phyloP scores from a whole-genome alignment of 805 yeast genomes.

The Metschnikowia similis region DNA sequence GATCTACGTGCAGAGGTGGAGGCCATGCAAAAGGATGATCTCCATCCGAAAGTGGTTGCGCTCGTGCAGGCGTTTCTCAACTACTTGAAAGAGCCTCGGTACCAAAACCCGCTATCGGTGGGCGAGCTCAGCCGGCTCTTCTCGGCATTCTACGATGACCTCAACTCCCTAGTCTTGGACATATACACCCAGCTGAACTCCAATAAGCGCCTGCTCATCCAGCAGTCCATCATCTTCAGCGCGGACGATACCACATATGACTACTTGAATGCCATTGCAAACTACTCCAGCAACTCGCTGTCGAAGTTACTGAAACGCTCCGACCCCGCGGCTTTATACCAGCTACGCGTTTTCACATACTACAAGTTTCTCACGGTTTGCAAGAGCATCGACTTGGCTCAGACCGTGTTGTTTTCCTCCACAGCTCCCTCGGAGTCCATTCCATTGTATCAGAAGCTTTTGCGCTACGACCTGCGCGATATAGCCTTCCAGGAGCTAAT shows the following conservation, averaged over 20 bases:
- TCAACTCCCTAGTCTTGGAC: conserved; percentile 30
- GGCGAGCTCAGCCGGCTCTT: conserved; percentile 32
- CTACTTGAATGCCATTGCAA: conserved; percentile 39
- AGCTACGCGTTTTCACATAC: conserved; percentile 38
- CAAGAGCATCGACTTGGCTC: conserved; percentile 33
- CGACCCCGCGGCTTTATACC: conserved; percentile 35
- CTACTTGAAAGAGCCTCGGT: conserved; percentile 41
- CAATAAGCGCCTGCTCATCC: conserved; percentile 35
- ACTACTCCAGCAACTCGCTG: conserved; percentile 30
- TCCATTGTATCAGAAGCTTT: conserved; percentile 35
- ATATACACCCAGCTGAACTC: conserved; percentile 36
- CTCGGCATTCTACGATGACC: conserved; percentile 33
- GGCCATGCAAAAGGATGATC: conserved; percentile 10
- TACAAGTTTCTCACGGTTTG: conserved; percentile 35
- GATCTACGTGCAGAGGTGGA: conserved; percentile 24
- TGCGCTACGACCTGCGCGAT: conserved; percentile 37
- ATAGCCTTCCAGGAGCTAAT: conserved; percentile 32
- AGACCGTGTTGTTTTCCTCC: conserved; percentile 25
- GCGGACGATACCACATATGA: conserved; percentile 31
- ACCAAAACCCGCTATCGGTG: conserved; percentile 37
- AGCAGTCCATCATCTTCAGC: conserved; percentile 25
- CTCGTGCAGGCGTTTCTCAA: conserved; percentile 27
- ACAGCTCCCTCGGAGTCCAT: conserved; percentile 24
- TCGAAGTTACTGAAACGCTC: conserved; percentile 33
- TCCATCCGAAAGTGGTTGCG: conserved; percentile 26